phyloP scores from a whole-genome alignment of 768 basidiomycete species.

The Suillus sp. region DNA sequence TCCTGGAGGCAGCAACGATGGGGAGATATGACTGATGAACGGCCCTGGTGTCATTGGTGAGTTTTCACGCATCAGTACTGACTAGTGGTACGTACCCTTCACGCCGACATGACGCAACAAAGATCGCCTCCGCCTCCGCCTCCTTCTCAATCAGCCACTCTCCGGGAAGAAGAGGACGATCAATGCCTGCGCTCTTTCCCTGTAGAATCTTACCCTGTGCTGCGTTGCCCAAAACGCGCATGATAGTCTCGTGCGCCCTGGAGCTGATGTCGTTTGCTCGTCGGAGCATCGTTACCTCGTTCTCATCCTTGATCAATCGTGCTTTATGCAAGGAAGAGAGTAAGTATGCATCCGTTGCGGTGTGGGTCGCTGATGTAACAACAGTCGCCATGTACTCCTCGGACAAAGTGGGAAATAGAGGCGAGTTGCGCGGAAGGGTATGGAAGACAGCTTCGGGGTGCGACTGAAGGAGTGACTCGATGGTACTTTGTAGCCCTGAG shows the following conservation, averaged over 20 bases:
- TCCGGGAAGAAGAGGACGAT: slow-evolving; percentile 60
- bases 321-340: slow-evolving; percentile 78
- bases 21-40: slow-evolving; percentile 90
- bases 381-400: slow-evolving; percentile 43
- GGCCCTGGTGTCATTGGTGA: slow-evolving; percentile 47
- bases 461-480: not conserved
- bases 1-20: slow-evolving; percentile 84
- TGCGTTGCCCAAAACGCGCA: slow-evolving; percentile 83
- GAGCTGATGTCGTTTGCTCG: slow-evolving; percentile 87
- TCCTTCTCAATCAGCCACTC: slow-evolving; percentile 94
- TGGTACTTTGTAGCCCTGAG: slow-evolving; percentile 3
- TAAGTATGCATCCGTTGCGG: slow-evolving; percentile 63
- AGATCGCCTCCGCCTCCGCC: slow-evolving; percentile 91
- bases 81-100: slow-evolving; percentile 63
- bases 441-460: slow-evolving; percentile 62
- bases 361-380: slow-evolving; percentile 35
- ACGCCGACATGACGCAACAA: slow-evolving; percentile 85
- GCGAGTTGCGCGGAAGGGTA: slow-evolving; percentile 54
- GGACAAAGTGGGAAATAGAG: slow-evolving; percentile 55
- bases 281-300: slow-evolving; percentile 75
- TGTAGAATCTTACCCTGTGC: slow-evolving; percentile 58
- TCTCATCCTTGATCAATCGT: slow-evolving; percentile 72
- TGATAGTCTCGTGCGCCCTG: slow-evolving; percentile 87
- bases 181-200: slow-evolving; percentile 40
- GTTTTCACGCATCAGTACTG: not conserved